Base-by-base conservation (phyloP, 2,329 filamentous ascomycete genomes). In the Chaetothyriales sp. region DNA sequence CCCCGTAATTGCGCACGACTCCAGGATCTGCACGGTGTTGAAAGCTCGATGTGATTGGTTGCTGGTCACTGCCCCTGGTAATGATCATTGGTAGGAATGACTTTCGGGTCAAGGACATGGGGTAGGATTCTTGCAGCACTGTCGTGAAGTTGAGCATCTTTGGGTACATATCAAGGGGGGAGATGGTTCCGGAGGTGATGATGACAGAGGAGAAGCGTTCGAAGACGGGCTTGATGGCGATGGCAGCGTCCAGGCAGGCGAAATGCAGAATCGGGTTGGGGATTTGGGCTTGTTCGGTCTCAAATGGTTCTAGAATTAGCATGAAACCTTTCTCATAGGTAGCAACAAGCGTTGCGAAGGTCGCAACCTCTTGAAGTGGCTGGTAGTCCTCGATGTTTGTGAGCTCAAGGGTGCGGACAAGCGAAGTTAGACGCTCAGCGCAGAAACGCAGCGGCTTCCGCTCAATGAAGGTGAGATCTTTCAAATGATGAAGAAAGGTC, bases 81-180 rank as follows among this genome's bases (percentile, higher is more conserved):
- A 98, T 89, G 58, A 98, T 92, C 87, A 98, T 94, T 1, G 92
- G 92, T 56, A 98, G 72, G 71, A 98, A 98, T n/a, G 92, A 95
- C 52, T 85, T 80, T 44, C 94, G 80, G 1, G 90, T 90, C 5
- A 98, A 77, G 0, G 92, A 97, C 89, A 98, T 98, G 57, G 81
- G 82, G 70, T 98, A 98, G 0, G 94, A 98, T 67, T 98, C 89
- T 65, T 97, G 89, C 2, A 97, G 85, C 0, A 97, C 89, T 1
- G 89, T 88, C 8, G 77, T 77, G 69, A 98, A 98, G 50, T 88
- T 85, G 22, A 98, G 81, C 89, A 98, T 98, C 64, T 95, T 95
- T 0, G 92, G 94, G 63, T 98, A 98, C 85, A 98, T 98, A 66
- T 98, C 94, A 2, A 98, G 71, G 0, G 92, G 92, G 1, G 92